Evolutionary conservation across 345 rosid genomes (phyloP), one percentile per base, ranked within the genome.

Genomic region (Salix exigua): DNA sequence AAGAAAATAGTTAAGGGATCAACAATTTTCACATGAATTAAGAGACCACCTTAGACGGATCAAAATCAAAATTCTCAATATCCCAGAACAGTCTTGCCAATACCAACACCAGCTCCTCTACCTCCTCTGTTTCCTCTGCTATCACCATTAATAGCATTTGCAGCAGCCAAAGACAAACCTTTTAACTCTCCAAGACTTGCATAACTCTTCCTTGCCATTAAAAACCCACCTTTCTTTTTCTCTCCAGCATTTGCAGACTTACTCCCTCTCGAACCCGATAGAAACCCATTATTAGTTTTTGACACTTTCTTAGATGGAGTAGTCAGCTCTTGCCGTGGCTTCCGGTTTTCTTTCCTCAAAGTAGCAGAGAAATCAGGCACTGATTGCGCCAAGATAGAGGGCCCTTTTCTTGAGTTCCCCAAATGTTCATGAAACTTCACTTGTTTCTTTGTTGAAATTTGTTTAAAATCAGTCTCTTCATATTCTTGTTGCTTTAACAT

Each of bases 301-400:
- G 82, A 66, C 82, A 82, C 78, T 30, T 58, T 82, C 83, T 88
- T 86, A 17, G 82, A 6, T 35, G 91, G 88, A 4, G 97, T 91
- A 4, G 97, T 88, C 77, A 86, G 58, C 38, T 88, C 90, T 28
- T 80, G 71, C 58, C 72, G 31, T 4, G 97, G 99, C 66, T 85
- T 88, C 42, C 94, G 81, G 65, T 91, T 95, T 79, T 95, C 98
- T 72, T 95, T 95, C 17, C 91, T 85, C 79, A 93, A 73, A 64
- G 87, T 73, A 2, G 92, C 75, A 3, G 93, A 87, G 85, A 91
- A 93, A 81, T 95, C 91, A 35, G 96, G 97, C 74, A 95, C 93
- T 0, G 99, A 93, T 63, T 91, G 96, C 14, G 89, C 89, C 87
- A 92, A 79, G 9, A 85, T 73, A 60, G 91, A 84, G 37, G 42